phyloP scores from a whole-genome alignment of 2,329 filamentous ascomycete species.

The Colletotrichum tropicale region DNA sequence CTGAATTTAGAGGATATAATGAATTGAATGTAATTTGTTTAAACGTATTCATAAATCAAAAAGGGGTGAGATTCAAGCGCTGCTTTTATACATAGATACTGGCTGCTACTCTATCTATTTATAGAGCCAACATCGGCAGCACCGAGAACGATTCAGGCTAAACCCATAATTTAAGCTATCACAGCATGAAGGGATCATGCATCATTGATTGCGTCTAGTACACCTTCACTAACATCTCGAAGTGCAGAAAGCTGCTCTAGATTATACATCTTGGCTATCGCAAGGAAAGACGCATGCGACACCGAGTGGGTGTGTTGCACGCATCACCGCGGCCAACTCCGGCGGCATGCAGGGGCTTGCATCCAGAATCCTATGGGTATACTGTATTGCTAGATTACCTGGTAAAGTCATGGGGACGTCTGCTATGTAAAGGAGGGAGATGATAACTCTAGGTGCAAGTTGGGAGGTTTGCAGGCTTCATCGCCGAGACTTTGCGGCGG shows the following conservation, averaged over 20 bases:
- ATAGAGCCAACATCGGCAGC: neutral
- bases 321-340: neutral
- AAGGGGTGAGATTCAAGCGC: neutral
- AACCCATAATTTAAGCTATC: neutral
- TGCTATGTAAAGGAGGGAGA: neutral
- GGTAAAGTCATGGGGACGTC: neutral
- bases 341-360: neutral
- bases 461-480: accelerated
- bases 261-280: neutral
- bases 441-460: accelerated
- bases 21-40: neutral
- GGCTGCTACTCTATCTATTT: neutral
- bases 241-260: neutral
- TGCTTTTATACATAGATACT: neutral
- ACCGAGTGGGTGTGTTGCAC: neutral
- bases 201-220: neutral
- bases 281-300: neutral
- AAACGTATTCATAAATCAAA: neutral
- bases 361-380: neutral
- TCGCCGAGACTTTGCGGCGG: neutral
- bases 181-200: neutral
- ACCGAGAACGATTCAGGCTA: neutral
- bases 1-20: neutral
- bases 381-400: neutral
- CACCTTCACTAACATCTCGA: accelerated